Base-by-base conservation (phyloP, 2,329 filamentous ascomycete species). In the Cadophora sp. region DNA sequence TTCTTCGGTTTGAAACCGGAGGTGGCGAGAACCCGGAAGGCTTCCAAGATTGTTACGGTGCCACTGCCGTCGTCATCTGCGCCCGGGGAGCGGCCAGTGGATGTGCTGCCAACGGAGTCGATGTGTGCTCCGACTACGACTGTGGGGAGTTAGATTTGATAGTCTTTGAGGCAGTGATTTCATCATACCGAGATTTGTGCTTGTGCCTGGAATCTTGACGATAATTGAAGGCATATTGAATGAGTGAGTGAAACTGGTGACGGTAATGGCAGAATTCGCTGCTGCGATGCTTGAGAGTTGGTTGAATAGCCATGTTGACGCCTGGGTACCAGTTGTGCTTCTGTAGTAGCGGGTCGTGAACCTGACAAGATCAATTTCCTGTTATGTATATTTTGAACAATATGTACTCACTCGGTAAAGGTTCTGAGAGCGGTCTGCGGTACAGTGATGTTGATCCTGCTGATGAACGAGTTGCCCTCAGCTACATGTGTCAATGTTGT, bases 11-110 rank as follows among this genome's bases (percentile, higher is more conserved):
- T 85, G 46, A 89, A 85, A 68, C 90, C 81, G 29, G 90, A 89
- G 73, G 87, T 84, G 67, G 97, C 85, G 16, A 97, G 84, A 51
- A 92, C 90, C 43, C 93, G 89, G 77, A 98, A 87, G 2, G 93
- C 92, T 81, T 98, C 95, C 65, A 97, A 87, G 72, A 97, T 97
- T 8, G 94, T 97, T n/a, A 97, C 93, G 3, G 93, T 94, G 64
- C 93, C 93, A 73, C 91, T 93, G 66, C 94, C 94, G 77, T 97
- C 94, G 74, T 97, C 94, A 73, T 97, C 95, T 19, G 94, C 94
- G 59, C 95, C 95, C 0, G 95, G 94, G 0, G 94, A 94, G 16
- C 69, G 66, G 11, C 43, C 56, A 1, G 43, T 53, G 4, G 31
- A 29, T n/a, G 48, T 53, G n/a, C 46, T 27, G 46, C 56, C 64